A percentile compares a stretch with the other conserved stretches of the same genome.
phyloP scores from a whole-genome alignment of 1,284 basidiomycete species.

The Flammula alnicola region DNA sequence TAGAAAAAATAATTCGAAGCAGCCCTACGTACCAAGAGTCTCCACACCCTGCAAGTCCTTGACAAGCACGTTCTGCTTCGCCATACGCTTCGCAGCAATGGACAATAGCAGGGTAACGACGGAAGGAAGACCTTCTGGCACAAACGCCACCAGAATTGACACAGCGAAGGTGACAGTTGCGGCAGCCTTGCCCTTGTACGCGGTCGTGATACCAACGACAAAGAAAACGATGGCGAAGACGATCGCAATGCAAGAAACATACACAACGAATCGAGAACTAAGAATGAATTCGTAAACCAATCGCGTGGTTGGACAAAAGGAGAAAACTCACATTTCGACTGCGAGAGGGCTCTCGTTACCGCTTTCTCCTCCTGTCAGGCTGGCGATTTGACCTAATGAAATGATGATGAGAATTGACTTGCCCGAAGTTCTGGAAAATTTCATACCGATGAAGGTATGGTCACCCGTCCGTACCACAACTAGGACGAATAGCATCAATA shows the following conservation, averaged over 20 bases:
- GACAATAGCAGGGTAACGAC: slow-evolving; percentile 73
- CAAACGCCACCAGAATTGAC: slow-evolving; percentile 75
- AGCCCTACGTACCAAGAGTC: slow-evolving; percentile 53
- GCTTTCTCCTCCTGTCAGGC: slow-evolving; percentile 62
- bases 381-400: slow-evolving; percentile 66
- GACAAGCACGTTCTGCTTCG: slow-evolving; percentile 70
- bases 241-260: slow-evolving; percentile 64
- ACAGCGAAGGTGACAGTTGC: slow-evolving; percentile 71
- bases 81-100: slow-evolving; percentile 76
- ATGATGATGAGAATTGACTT: not conserved
- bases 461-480: slow-evolving; percentile 73
- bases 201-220: slow-evolving; percentile 65
- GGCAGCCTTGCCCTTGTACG: slow-evolving; percentile 63
- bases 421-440: not conserved
- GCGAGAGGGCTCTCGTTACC: slow-evolving; percentile 70
- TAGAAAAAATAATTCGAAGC: not conserved
- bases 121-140: slow-evolving; percentile 70
- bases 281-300: not conserved
- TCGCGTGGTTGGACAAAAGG: not conserved
- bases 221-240: slow-evolving; percentile 69
- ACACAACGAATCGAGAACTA: slow-evolving; percentile 62
- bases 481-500: slow-evolving; percentile 25
- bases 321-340: slow-evolving; percentile 60
- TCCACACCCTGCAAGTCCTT: slow-evolving; percentile 75
- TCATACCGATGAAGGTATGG: slow-evolving; percentile 62